Evolutionary conservation across 139 green algal genomes (phyloP), one percentile per base, ranked within the genome.

Genomic region (Chlorella vulgaris): DNA sequence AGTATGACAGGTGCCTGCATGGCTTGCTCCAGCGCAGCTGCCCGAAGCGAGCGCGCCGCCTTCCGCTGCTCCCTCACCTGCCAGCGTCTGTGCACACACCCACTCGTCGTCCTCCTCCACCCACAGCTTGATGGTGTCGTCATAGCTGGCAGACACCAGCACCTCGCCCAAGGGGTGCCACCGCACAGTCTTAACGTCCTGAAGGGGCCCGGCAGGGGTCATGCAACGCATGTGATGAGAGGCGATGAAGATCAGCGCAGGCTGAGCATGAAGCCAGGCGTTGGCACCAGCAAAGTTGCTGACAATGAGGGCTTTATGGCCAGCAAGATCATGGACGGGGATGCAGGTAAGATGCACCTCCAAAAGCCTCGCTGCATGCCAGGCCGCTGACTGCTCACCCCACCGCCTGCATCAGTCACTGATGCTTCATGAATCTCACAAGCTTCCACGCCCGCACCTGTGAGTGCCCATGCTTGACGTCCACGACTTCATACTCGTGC

Each of bases 81-180:
- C 84, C 50, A 98, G 81, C 19, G 92, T 97, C 80, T 98, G 92
- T 4, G 67, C 88, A 78, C 94, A 98, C 0, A 84, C 69, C 95
- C 95, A 98, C 69, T 98, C 95, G n/a, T 96, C 94, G 4, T 88
- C 91, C 36, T 93, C 88, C 39, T 91, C 89, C 7, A 83, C 81
- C 96, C 95, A 97, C 69, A 99, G 81, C 83, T 94, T 94, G 76
- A 99, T 95, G 68, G 78, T 93, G 88, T 99, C 90, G 83, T 99
- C 96, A 68, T 99, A 99, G 80, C 86, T 93, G 62, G 80, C 86
- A 5, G 90, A 97, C 8, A 93, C 92, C 21, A 99, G 88, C 42
- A 97, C 60, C 81, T 97, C 90, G 33, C 90, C 90, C 7, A 21
- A 26, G 1, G 96, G 94, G 82, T 98, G 94, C 96, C 96, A 99